Evolutionary conservation across 2,329 filamentous ascomycete genomes (phyloP), one percentile per base, ranked within the genome.

Genomic region (Aspergillus bombycis): DNA sequence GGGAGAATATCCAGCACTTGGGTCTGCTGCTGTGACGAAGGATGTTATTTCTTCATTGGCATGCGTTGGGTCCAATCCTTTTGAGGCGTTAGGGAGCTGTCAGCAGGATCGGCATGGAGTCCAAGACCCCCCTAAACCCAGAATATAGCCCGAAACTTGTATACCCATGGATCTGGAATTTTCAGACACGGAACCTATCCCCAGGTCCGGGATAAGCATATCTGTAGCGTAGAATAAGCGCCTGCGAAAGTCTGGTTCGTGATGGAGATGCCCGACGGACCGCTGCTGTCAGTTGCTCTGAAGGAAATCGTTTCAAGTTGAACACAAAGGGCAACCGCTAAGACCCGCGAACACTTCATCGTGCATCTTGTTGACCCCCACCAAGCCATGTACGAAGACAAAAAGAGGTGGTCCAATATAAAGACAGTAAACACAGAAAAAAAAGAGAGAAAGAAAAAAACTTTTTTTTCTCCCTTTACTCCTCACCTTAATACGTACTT

Each of bases 131-230:
- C 58, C 52, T 61, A 50, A 43, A 58, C 26, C 36, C 38, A 9
- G 34, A 23, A 57, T 53, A 57, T 45, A 57, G 53, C 16, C 48
- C 28, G 48, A 52, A 52, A 52, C 28, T 52, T 32, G 48, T 34
- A 52, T 43, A 59, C 53, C 61, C 61, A 63, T 65, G 64, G 64
- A 56, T 61, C 50, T 12, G 50, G 52, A 26, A 28, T 50, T 60
- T 28, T 23, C 50, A 43, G 30, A 53, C 59, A 45, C 48, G 62
- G 64, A 62, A 59, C 62, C 58, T 26, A 54, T 48, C 46, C 58
- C 57, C 61, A 68, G 63, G 62, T 32, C 56, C 53, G 50, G 65
- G 67, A 71, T 70, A 71, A 71, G 67, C 67, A 70, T 71, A 71
- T 70, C 63, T 56, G 64, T 67, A 70, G 67, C 67, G 68, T 65